phyloP scores from a whole-genome alignment of 1,284 basidiomycete genomes.

The Fomitiporia mediterranea region DNA sequence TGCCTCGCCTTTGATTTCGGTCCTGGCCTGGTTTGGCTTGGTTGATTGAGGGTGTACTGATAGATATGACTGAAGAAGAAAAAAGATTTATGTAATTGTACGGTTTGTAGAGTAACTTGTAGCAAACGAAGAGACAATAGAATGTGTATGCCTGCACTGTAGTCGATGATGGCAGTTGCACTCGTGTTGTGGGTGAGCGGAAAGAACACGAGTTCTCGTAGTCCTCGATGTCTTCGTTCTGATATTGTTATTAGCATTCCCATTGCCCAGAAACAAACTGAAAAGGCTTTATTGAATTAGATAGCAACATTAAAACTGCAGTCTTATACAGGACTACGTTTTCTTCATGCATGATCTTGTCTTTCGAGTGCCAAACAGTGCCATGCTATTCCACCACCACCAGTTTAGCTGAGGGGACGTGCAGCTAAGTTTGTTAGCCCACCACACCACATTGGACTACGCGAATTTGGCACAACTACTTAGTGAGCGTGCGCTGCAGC shows the following conservation, averaged over 20 bases:
- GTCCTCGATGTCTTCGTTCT: not conserved
- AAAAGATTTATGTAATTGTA: not conserved
- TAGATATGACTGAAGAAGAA: not conserved
- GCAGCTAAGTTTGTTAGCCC: too few relatives aligned
- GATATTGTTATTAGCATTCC: not conserved
- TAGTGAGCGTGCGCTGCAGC: slow-evolving; percentile 19
- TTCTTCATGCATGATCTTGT: too few relatives aligned
- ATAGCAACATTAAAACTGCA: not conserved
- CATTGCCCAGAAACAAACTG: not conserved
- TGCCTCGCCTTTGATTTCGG: not conserved
- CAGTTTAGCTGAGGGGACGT: too few relatives aligned
- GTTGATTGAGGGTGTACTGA: not conserved
- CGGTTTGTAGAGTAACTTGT: not conserved
- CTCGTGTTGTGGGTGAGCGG: too few relatives aligned
- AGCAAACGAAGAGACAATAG: not conserved
- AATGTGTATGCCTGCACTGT: too few relatives aligned
- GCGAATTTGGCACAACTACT: too few relatives aligned
- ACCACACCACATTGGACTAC: too few relatives aligned
- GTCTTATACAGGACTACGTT: not conserved
- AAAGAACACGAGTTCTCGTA: too few relatives aligned
- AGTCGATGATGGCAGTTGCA: too few relatives aligned
- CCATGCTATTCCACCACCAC: too few relatives aligned
- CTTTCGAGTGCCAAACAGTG: too few relatives aligned
- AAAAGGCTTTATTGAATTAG: not conserved
- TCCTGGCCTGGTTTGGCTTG: not conserved